Evolutionary conservation across 257 asterid species (phyloP), one percentile per base, ranked within the genome.

Genomic region (Nicotiana paniculata): DNA sequence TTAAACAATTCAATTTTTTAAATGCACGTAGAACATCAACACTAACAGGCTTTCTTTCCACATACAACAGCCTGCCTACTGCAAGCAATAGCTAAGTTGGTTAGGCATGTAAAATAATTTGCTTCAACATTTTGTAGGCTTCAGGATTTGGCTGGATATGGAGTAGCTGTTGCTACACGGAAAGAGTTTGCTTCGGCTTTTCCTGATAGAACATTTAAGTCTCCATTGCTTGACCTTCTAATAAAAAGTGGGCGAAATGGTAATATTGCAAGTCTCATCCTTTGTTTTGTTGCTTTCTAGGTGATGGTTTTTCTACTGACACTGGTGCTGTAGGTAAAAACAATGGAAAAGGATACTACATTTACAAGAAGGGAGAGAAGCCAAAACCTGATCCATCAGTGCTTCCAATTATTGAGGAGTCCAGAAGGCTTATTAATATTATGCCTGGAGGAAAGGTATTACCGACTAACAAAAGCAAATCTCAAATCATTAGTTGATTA

Each of bases 371-470:
- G 90, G 98, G 98, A 81, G 93, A 93, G 90, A 94, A 93, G 86
- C 96, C 99, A 83, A 91, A 85, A 82, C 98, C 99, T 72, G 98
- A 96, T 90, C 90, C 89, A 81, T 88, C 97, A 4, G 97, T 94
- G 77, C 92, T 94, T 81, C 91, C 93, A 17, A 87, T 96, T 69
- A 86, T 96, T 80, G 96, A 93, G 83, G 98, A 96, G 88, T 93
- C 96, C 66, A 92, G 99, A 88, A 94, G 89, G 91, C 89, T 86
- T 75, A 83, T 87, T 78, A 96, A 94, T 85, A 87, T 93, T 28
- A 96, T 96, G 98, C 98, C 97, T 68, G 92, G 92, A 84, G 98
- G 98, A 83, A 94, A 96, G 98, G 98, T 94, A 87, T 12, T 12
- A 11, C 75, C n/a, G 13, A 28, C 17, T 21, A 51, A 66, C 66